These are phyloP conservation scores for Cenchrus americanus DNA, from an alignment of 176 grass and related monocot genomes.

Conservation along the genomic window DNA sequence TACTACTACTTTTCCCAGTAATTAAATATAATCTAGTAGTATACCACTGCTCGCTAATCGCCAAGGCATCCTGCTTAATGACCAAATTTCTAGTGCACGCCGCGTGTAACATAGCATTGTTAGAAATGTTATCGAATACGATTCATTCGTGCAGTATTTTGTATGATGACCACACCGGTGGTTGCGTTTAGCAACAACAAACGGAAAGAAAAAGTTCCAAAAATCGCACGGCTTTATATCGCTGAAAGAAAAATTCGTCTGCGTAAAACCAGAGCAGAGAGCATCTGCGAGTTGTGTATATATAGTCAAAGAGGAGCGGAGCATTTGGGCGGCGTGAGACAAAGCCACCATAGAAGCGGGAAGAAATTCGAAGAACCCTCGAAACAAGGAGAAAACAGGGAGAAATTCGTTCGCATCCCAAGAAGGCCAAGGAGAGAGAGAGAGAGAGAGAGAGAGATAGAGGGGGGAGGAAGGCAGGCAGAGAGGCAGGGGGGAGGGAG, in stretches of 20 bases:
- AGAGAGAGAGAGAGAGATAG: neutral
- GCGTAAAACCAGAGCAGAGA: too few species aligned
- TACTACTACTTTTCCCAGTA: neutral
- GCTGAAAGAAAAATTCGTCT: neutral
- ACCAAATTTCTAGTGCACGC: neutral
- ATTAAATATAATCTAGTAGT: too few species aligned
- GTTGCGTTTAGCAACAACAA: neutral
- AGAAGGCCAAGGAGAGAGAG: neutral
- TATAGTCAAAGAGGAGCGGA: neutral
- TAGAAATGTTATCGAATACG: neutral
- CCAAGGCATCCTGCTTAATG: neutral
- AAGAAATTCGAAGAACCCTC: constrained; percentile 28
- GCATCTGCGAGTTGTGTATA: neutral
- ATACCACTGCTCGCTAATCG: neutral
- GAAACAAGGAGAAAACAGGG: constrained; percentile 25
- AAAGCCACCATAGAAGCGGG: constrained; percentile 8
- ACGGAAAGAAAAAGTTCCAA: neutral
- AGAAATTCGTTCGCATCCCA: neutral
- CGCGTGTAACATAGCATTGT: neutral
- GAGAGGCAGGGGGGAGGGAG: neutral
- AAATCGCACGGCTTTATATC: neutral
- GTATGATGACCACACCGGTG: neutral
- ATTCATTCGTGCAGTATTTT: neutral
- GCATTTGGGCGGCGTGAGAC: neutral
- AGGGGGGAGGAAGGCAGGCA: too few species aligned